phyloP scores from a whole-genome alignment of 257 asterid species.

The Mitragyna speciosa region DNA sequence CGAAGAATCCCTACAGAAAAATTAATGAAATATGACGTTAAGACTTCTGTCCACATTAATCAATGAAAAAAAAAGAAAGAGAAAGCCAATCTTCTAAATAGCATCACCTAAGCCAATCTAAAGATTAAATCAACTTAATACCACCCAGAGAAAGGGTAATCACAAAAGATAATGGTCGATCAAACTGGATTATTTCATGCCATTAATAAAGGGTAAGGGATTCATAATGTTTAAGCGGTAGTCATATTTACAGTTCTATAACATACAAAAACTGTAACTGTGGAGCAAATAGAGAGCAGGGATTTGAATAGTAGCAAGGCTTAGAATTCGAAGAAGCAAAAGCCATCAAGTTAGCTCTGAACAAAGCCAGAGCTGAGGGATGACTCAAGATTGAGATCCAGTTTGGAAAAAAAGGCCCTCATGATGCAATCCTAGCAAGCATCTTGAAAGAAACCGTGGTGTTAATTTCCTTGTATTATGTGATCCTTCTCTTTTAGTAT shows the following conservation, averaged over 20 bases:
- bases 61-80: not conserved
- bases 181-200: not conserved
- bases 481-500: too few relatives aligned
- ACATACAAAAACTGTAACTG: not conserved
- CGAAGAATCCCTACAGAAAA: constrained; percentile 66
- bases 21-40: constrained; percentile 11
- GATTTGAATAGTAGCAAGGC: too few relatives aligned
- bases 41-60: not conserved
- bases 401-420: too few relatives aligned
- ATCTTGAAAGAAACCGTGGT: too few relatives aligned
- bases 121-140: not conserved
- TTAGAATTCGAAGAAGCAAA: too few relatives aligned
- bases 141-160: not conserved
- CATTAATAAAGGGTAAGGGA: not conserved
- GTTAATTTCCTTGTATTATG: too few relatives aligned
- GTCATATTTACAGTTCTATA: not conserved
- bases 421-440: too few relatives aligned
- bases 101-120: not conserved
- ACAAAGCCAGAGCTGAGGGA: too few relatives aligned
- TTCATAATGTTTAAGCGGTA: not conserved
- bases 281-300: too few relatives aligned
- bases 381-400: too few relatives aligned
- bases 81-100: not conserved
- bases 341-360: too few relatives aligned
- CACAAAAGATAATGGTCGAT: not conserved